Base-by-base conservation (phyloP, 352 stramenopile genomes). In the Aphanomyces invadans region DNA sequence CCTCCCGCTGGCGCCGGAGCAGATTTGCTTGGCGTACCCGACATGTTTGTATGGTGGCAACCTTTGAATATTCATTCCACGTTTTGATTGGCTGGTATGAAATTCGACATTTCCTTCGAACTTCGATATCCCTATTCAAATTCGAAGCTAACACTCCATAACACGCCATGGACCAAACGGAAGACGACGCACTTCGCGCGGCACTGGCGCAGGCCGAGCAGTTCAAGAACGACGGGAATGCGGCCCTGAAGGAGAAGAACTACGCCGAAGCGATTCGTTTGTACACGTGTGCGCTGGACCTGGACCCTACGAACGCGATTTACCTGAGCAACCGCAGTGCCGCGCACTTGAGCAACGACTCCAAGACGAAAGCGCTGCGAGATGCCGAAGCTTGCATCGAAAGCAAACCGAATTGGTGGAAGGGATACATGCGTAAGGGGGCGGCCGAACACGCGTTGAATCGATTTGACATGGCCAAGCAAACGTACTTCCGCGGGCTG, bases 281-380 rank as follows among this genome's bases (percentile, higher is more conserved):
- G 74, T 96, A 96, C 71, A 83, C 83, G 56, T 77, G 79, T 19
- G 85, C 86, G 15, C 85, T 95, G 39, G 81, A 89, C 17, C 69
- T 95, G 52, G 78, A 95, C 60, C 86, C 86, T 52, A 84, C 90
- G 56, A 92, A 93, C 70, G 79, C 79, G 63, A 83, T 95, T 48
- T 94, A 90, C 69, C 89, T 74, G 32, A 92, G 83, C 77, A 95
- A 95, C 74, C 85, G 86, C 26, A 92, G 81, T 67, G 86, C 86
- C 4, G 83, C 86, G 63, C 92, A 81, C 67, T 64, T 95, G 56
- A 82, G 81, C 12, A 86, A 82, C 23, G 85, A 93, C 69, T 81
- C 83, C 38, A 83, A 86, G 36, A 78, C 81, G 39, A 94, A 92
- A 68, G 86, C 86, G 31, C 68, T 92, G 17, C 76, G 76, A 25